Conservation (phyloP, 169 alveolate genomes). For the Plasmodium fragile region DNA sequence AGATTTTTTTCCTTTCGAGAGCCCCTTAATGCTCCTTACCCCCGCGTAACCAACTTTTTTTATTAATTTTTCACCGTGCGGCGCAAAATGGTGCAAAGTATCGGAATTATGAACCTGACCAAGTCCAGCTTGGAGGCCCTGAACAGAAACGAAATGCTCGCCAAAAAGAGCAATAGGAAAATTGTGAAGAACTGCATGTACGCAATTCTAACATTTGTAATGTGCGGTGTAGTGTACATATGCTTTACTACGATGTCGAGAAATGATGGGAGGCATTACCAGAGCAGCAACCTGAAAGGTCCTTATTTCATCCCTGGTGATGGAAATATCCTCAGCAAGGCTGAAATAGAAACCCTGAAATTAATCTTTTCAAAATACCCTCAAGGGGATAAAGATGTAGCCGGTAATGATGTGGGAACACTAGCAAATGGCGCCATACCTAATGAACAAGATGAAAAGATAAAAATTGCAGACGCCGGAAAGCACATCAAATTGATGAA, state of each 20-base stretch:
- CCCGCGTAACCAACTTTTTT: not conserved
- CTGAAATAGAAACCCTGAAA: conserved; percentile 25
- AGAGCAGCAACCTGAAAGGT: not conserved
- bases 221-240: conserved; percentile 3
- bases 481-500: conserved; percentile 14
- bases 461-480: not conserved
- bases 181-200: conserved; percentile 11
- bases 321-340: not conserved
- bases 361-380: conserved; percentile 13
- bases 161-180: conserved; percentile 22
- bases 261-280: not conserved
- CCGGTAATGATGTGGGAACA: not conserved
- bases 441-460: not conserved
- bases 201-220: conserved; percentile 14
- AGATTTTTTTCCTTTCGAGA: not conserved
- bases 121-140: not conserved
- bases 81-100: conserved; percentile 15
- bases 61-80: not conserved
- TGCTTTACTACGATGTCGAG: not conserved
- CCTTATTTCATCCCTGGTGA: not conserved
- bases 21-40: not conserved
- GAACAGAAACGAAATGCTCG: conserved; percentile 3
- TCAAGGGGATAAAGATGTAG: not conserved
- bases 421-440: not conserved
- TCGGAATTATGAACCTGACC: not conserved